phyloP scores from a whole-genome alignment of 2,329 filamentous ascomycete species.

The Fusarium cicatricum region DNA sequence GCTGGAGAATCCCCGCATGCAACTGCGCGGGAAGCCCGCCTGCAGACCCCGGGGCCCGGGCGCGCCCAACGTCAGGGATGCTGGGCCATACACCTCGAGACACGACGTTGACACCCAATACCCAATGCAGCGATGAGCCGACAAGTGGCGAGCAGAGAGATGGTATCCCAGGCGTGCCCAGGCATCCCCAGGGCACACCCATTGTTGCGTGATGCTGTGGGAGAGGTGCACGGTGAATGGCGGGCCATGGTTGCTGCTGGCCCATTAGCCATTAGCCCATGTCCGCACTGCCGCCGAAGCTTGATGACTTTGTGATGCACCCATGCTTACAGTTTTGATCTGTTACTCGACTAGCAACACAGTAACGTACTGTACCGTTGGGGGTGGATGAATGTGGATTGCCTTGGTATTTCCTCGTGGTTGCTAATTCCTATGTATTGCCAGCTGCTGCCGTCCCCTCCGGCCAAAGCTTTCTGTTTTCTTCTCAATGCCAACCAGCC shows the following conservation, averaged over 20 bases:
- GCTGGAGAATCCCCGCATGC: constrained; percentile 36
- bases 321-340: constrained; percentile 21
- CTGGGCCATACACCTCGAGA: constrained; percentile 42
- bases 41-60: constrained; percentile 37
- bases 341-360: constrained; percentile 21
- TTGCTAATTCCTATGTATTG: constrained; percentile 30
- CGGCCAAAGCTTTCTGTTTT: constrained; percentile 14
- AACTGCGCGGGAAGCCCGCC: constrained; percentile 39
- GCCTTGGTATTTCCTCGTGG: constrained; percentile 24
- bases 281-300: constrained; percentile 6
- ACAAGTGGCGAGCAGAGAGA: constrained; percentile 39
- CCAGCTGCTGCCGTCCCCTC: constrained; percentile 28
- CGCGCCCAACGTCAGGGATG: constrained; percentile 40
- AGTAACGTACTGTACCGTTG: constrained; percentile 31
- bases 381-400: constrained; percentile 19
- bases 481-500: constrained; percentile 29
- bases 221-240: constrained; percentile 10
- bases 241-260: constrained; percentile 12
- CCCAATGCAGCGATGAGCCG: constrained; percentile 43
- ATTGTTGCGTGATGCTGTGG: constrained; percentile 25
- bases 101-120: constrained; percentile 42
- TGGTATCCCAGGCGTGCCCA: constrained; percentile 9
- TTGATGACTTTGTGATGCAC: constrained; percentile 27
- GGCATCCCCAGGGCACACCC: constrained; percentile 9
- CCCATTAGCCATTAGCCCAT: constrained; percentile 1